Evolutionary conservation across 306 rosid species (phyloP), one percentile per base, ranked within the genome.

Genomic region (Erythrophleum fordii): DNA sequence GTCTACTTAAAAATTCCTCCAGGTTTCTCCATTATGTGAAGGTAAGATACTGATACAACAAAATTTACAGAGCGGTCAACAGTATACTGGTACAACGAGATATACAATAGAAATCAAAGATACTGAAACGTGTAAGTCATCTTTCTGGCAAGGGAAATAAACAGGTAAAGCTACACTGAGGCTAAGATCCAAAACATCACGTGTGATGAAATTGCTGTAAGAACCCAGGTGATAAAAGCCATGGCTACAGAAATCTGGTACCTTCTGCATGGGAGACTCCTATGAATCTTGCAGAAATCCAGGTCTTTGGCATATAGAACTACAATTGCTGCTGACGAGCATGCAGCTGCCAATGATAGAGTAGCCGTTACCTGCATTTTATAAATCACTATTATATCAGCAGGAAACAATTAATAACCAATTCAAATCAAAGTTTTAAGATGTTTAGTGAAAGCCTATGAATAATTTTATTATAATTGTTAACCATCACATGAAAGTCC

Each of bases 181-280:
- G 91, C 90, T 80, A 89, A 83, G 83, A 95, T 91, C 99, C 99
- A 91, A 80, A 93, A 88, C 97, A 91, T 95, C 72, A 95, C 97
- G 83, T 93, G 94, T 0, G 94, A 93, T 44, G 99, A 95, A 78
- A 91, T 53, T 48, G 96, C 94, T 22, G 86, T 84, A 73, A 91
- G 88, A 84, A 85, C 77, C 98, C 99, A 93, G 78, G 92, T 91
- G 79, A 93, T 49, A 73, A 95, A 93, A 80, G 97, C 96, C 69
- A 95, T 86, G 51, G 91, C 89, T 35, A 95, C 86, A 52, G 96
- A 90, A 48, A 87, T 73, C 86, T 93, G 91, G 87, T 69, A 90
- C 79, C 81, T 90, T 81, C 23, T 23, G 81, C 99, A 91, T 17
- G 93, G 85, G 4, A 88, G 53, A 39, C 11, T 62, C 84, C 49